These are phyloP conservation scores for Sonneratia alba DNA, from an alignment of 345 rosid genomes.

Conservation along the genomic window DNA sequence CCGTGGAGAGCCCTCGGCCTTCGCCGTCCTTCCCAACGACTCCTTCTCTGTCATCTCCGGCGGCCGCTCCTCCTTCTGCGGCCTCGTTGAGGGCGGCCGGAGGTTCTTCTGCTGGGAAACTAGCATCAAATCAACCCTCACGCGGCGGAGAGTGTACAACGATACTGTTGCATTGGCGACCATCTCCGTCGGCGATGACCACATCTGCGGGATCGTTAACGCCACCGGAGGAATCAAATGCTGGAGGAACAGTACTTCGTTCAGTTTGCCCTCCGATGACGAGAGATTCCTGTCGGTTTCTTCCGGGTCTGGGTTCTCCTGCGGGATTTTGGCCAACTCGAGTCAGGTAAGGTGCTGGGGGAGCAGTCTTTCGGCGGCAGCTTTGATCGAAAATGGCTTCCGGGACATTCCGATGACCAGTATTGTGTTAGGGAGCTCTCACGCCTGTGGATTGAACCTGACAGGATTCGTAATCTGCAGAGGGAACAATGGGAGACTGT, in stretches of 20 bases:
- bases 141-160: conserved; percentile 41
- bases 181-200: conserved; percentile 53
- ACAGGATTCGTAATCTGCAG: conserved; percentile 49
- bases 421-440: conserved; percentile 52
- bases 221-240: conserved; percentile 34
- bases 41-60: conserved; percentile 64
- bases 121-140: conserved; percentile 6
- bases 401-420: conserved; percentile 37
- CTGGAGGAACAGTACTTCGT: conserved; percentile 31
- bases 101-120: conserved; percentile 61
- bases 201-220: conserved; percentile 51
- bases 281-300: conserved; percentile 35
- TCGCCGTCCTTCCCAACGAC: conserved; percentile 32
- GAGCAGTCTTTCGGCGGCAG: conserved; percentile 14
- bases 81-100: conserved; percentile 50
- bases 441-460: conserved; percentile 62
- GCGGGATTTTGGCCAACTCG: conserved; percentile 38
- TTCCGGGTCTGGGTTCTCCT: conserved; percentile 59
- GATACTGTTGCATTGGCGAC: conserved; percentile 24
- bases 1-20: conserved; percentile 12
- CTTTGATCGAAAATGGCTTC: conserved; percentile 35
- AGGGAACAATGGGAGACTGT: conserved; percentile 47
- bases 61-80: conserved; percentile 52
- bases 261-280: conserved; percentile 10
- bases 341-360: conserved; percentile 52